Base-by-base conservation (phyloP, 805 yeast species). In the Tetrapisispora phaffii region DNA sequence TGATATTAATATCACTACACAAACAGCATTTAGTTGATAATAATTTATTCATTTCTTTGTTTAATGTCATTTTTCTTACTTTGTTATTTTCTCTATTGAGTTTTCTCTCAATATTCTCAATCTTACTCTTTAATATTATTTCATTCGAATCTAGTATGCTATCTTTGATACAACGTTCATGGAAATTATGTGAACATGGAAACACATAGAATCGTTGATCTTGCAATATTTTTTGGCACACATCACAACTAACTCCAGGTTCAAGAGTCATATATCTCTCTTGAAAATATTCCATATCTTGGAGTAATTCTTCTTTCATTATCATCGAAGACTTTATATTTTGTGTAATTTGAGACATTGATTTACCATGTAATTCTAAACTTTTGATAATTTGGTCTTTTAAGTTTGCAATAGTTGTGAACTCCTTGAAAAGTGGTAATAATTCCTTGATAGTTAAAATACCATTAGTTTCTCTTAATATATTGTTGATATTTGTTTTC, bases 161-260 rank as follows among this genome's bases (percentile, higher is more conserved):
- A 46, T 76, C 74, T 7, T 83, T 75, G n/a, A 87, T 62, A 66
- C 98, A 93, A 59, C 88, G 96, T 42, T 80, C 80, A 59, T 93
- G 97, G 65, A 85, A 84, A 5, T 85, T 77, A 60, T 93, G 98
- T 46, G 76, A 82, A 59, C 98, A 93, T 0, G 96, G 96, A 58
- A 86, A 93, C 5, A 80, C 77, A 44, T 81, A 73, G 53, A 88
- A 88, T 57, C 79, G 83, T 46, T 87, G 75, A 4, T 80, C 75
- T 2, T 86, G 73, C 38, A 90, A 67, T 8, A 93, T 73, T 52
- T 74, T 74, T n/a, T 70, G 66, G 62, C 97, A 90, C 3, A 78
- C 52, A 36, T 74, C 67, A 66, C 98, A 93, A 0, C 90, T 75
- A 50, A 82, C 93, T 1, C 93, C 94, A 0, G 96, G 88, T 54